A percentile compares a stretch with the other conserved stretches of the same genome.
These are phyloP conservation scores for Blastobotrys buckinghamii DNA, from an alignment of 1,139 yeast species.

Conservation along the genomic window DNA sequence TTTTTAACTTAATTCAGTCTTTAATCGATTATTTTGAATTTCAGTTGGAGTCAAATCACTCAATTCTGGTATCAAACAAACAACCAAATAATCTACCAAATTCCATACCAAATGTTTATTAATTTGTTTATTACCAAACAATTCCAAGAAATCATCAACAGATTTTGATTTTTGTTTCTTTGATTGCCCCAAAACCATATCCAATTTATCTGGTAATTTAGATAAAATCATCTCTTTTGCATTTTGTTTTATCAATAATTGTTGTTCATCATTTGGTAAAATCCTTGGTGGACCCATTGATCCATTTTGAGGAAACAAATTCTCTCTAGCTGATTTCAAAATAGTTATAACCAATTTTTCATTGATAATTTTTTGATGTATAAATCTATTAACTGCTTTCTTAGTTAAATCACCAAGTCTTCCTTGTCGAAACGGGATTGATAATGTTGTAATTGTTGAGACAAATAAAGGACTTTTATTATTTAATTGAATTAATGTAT, in stretches of 20 bases:
- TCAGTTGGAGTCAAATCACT: conserved; percentile 37
- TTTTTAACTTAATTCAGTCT: too few relatives aligned
- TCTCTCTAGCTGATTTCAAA: conserved; percentile 29
- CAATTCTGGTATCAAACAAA: conserved; percentile 38
- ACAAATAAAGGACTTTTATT: conserved; percentile 28
- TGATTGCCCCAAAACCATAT: conserved; percentile 22
- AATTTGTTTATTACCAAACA: conserved; percentile 35
- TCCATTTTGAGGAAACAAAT: conserved; percentile 37
- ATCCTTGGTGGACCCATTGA: conserved; percentile 39
- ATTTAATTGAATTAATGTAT: conserved; percentile 21
- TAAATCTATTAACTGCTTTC: conserved; percentile 24
- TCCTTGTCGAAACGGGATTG: conserved; percentile 27
- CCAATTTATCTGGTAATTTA: conserved; percentile 14
- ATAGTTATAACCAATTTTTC: conserved; percentile 23
- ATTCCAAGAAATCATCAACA: conserved; percentile 33
- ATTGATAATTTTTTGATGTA: conserved; percentile 17
- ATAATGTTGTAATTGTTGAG: conserved; percentile 24
- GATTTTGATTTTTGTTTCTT: conserved; percentile 28
- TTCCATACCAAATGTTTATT: conserved; percentile 40
- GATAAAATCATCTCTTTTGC: conserved; percentile 19
- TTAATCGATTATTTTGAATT: conserved; percentile 11
- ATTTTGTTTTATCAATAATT: conserved; percentile 19
- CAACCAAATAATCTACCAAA: conserved; percentile 36
- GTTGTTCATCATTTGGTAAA: conserved; percentile 27
- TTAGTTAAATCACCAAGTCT: conserved; percentile 22